Evolutionary conservation across 2,329 filamentous ascomycete species (phyloP).

Genomic region (Lecanosticta acicola): DNA sequence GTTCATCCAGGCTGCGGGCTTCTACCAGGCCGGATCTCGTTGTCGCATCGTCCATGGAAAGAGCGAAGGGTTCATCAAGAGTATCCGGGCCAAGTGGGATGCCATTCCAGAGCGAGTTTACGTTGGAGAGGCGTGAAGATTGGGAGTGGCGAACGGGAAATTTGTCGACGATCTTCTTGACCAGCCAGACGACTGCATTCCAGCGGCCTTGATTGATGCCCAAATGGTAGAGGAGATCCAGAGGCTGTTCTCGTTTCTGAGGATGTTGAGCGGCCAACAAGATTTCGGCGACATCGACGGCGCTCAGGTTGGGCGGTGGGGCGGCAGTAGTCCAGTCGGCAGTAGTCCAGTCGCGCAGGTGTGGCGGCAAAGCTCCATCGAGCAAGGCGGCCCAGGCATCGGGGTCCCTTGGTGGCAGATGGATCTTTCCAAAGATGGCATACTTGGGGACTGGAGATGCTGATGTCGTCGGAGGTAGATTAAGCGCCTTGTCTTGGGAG

Average conservation of each 20-base stretch:
- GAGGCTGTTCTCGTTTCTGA: conserved; percentile 1
- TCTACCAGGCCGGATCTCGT: not conserved
- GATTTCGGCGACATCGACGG: conserved; percentile 23
- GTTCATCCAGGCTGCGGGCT: conserved; percentile 14
- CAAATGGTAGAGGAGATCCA: conserved; percentile 39
- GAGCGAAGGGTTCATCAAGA: too few species aligned
- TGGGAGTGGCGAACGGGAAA: conserved; percentile 9
- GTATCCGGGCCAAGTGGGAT: conserved; percentile 9
- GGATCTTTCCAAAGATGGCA: conserved; percentile 8
- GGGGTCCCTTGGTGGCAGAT: conserved; percentile 3
- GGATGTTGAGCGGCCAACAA: conserved; percentile 23
- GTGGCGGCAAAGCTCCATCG: conserved; percentile 20
- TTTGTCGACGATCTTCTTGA: conserved; percentile 39
- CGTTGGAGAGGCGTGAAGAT: not conserved
- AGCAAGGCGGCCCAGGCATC: conserved; percentile 15
- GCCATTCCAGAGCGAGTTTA: conserved; percentile 11
- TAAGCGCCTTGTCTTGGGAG: not conserved
- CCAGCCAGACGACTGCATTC: conserved; percentile 42
- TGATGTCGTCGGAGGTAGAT: not conserved
- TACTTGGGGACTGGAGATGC: conserved; percentile 3
- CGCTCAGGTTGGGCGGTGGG: conserved; percentile 9
- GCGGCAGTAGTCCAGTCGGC: not conserved
- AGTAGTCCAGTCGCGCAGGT: conserved; percentile 12
- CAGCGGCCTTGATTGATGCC: conserved; percentile 38
- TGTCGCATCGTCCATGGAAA: too few species aligned